Conservation (phyloP, 306 rosid genomes). For the Trichosanthes cucumerina region DNA sequence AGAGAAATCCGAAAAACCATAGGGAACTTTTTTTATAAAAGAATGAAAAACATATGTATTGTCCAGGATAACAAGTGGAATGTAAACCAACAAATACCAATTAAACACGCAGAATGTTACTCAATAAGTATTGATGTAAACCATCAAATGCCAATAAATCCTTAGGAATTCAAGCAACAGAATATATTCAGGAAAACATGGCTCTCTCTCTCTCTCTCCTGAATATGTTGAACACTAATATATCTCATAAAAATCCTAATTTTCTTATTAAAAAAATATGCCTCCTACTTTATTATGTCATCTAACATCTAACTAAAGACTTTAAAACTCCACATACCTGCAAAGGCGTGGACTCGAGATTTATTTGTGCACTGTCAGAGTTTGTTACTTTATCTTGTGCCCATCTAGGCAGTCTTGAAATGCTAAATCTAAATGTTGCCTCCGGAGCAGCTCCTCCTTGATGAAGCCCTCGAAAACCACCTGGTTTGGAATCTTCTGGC, state of each 20-base stretch:
- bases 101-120: not conserved
- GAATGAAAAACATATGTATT: not conserved
- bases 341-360: constrained; percentile 22
- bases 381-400: constrained; percentile 44
- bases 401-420: constrained; percentile 75
- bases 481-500: constrained; percentile 17
- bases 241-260: not conserved
- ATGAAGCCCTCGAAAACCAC: constrained; percentile 15
- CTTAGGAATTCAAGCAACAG: not conserved
- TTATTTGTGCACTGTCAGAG: constrained; percentile 19
- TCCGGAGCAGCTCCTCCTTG: constrained; percentile 22
- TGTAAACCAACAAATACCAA: not conserved
- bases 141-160: not conserved
- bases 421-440: constrained; percentile 52
- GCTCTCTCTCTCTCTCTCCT: not conserved
- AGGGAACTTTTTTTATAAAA: not conserved
- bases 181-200: not conserved
- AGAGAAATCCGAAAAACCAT: not conserved
- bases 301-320: not conserved
- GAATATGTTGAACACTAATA: not conserved
- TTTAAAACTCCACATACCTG: constrained; percentile 28
- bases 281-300: not conserved
- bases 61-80: not conserved
- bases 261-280: not conserved
- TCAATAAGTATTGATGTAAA: not conserved